Evolutionary conservation across 2,329 filamentous ascomycete genomes (phyloP).

Genomic region (Trichophyton mentagrophytes): DNA sequence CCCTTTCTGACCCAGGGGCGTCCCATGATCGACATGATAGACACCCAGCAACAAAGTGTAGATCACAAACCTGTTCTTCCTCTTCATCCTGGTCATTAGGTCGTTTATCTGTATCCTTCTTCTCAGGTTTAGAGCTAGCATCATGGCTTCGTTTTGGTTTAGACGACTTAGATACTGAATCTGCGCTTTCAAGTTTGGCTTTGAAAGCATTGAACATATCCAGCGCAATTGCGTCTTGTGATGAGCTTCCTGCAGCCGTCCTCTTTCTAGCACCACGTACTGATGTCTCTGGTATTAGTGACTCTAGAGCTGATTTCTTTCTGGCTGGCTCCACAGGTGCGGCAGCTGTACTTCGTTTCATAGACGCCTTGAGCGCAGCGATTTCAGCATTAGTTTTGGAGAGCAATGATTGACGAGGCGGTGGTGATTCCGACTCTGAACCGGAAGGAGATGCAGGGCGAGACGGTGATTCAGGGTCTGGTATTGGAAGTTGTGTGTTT

Average conservation of each 20-base stretch:
- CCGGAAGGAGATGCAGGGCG: slow-evolving; percentile 20
- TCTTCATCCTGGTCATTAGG: slow-evolving; percentile 33
- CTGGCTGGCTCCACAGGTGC: slow-evolving; percentile 21
- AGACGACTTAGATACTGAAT: slow-evolving; percentile 11
- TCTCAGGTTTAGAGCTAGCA: neutral
- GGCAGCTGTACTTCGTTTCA: slow-evolving; percentile 30
- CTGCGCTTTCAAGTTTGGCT: slow-evolving; percentile 51
- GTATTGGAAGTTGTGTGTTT: slow-evolving; percentile 33
- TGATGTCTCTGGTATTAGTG: slow-evolving; percentile 36
- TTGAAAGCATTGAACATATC: slow-evolving; percentile 68
- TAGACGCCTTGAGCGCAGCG: slow-evolving; percentile 34
- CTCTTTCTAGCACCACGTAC: slow-evolving; percentile 36
- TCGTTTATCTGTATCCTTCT: slow-evolving; percentile 9
- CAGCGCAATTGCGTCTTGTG: slow-evolving; percentile 50
- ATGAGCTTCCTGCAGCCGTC: slow-evolving; percentile 20
- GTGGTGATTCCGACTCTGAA: slow-evolving; percentile 17
- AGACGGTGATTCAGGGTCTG: slow-evolving; percentile 31
- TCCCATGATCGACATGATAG: slow-evolving; percentile 86
- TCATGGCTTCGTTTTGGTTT: slow-evolving; percentile 6
- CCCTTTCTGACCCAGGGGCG: slow-evolving; percentile 24
- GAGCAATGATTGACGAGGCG: slow-evolving; percentile 23
- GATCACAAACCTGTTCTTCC: slow-evolving; percentile 66
- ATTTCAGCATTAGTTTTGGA: slow-evolving; percentile 36
- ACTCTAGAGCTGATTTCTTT: slow-evolving; percentile 36
- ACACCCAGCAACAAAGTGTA: slow-evolving; percentile 93